phyloP scores from a whole-genome alignment of 2,329 filamentous ascomycete species.

The Hypoxylon sp. region DNA sequence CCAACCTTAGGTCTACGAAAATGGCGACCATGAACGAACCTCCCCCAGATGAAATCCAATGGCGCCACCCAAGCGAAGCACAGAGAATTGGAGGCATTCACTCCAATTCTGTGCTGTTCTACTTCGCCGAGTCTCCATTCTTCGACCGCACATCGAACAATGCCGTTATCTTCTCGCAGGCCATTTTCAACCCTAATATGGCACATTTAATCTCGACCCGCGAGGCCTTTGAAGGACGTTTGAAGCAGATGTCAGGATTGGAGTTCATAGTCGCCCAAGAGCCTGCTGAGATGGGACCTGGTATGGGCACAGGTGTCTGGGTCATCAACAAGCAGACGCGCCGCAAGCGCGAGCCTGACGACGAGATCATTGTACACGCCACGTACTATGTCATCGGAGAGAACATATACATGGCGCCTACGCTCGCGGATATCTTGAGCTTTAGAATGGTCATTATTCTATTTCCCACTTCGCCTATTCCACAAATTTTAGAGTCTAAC shows the following conservation, averaged over 20 bases:
- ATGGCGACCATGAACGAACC: slow-evolving; percentile 51
- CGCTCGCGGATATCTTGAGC: slow-evolving; percentile 71
- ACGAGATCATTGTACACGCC: slow-evolving; percentile 72
- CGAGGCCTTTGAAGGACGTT: slow-evolving; percentile 73
- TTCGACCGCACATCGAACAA: slow-evolving; percentile 79
- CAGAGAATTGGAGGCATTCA: slow-evolving; percentile 72
- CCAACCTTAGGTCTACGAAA: slow-evolving; percentile 7
- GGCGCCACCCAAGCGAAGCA: slow-evolving; percentile 68
- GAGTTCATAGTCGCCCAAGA: slow-evolving; percentile 78
- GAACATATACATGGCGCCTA: slow-evolving; percentile 77
- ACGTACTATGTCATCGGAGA: slow-evolving; percentile 77
- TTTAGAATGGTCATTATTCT: slow-evolving; percentile 67
- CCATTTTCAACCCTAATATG: slow-evolving; percentile 73
- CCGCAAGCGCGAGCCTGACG: slow-evolving; percentile 69
- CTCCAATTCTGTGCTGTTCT: slow-evolving; percentile 76
- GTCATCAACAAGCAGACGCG: slow-evolving; percentile 78
- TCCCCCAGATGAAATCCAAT: slow-evolving; percentile 77
- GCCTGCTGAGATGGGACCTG: slow-evolving; percentile 73
- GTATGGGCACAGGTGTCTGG: slow-evolving; percentile 76
- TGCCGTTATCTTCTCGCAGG: slow-evolving; percentile 73
- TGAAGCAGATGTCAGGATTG: slow-evolving; percentile 75
- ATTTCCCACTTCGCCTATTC: slow-evolving; percentile 19
- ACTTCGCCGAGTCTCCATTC: slow-evolving; percentile 78
- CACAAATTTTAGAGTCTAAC: slow-evolving; percentile 13
- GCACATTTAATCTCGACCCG: slow-evolving; percentile 71